These are phyloP conservation scores for Xylaria sp. DNA, from an alignment of 2,329 filamentous ascomycete genomes.

Conservation along the genomic window DNA sequence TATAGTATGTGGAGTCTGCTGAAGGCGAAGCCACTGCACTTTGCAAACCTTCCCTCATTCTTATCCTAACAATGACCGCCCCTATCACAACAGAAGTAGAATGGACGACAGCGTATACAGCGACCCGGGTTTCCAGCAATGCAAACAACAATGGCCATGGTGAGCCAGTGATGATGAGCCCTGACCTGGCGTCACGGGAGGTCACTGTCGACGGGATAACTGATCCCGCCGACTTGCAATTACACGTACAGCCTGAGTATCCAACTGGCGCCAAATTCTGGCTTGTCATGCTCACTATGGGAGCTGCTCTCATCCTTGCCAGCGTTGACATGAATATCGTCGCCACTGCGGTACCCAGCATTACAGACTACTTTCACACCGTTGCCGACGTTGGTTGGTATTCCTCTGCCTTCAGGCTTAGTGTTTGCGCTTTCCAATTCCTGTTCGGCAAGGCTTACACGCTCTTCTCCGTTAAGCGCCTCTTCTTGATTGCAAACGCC, in stretches of 20 bases:
- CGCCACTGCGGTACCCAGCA: constrained; percentile 11
- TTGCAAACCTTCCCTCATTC: not conserved
- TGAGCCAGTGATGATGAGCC: not conserved
- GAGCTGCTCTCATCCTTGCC: not conserved
- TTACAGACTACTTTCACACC: constrained; percentile 17
- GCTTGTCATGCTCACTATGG: constrained; percentile 9
- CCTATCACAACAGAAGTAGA: not conserved
- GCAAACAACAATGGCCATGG: not conserved
- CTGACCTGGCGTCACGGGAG: not conserved
- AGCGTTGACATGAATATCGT: constrained; percentile 16
- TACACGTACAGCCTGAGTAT: not conserved
- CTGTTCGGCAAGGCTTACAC: constrained; percentile 54
- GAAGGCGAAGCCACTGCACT: too few relatives aligned
- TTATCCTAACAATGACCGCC: not conserved
- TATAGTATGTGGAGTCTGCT: too few relatives aligned
- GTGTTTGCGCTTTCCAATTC: constrained; percentile 52
- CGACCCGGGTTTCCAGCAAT: not conserved
- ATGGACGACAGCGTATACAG: not conserved
- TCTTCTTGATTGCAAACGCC: constrained; percentile 47
- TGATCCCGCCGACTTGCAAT: not conserved
- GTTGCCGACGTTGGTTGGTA: constrained; percentile 46
- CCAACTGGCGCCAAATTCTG: not conserved
- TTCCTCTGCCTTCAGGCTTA: constrained; percentile 51
- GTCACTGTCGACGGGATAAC: not conserved
- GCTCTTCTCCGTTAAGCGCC: constrained; percentile 50